Base-by-base conservation (phyloP, 2,329 filamentous ascomycete genomes). In the Capronia coronata region DNA sequence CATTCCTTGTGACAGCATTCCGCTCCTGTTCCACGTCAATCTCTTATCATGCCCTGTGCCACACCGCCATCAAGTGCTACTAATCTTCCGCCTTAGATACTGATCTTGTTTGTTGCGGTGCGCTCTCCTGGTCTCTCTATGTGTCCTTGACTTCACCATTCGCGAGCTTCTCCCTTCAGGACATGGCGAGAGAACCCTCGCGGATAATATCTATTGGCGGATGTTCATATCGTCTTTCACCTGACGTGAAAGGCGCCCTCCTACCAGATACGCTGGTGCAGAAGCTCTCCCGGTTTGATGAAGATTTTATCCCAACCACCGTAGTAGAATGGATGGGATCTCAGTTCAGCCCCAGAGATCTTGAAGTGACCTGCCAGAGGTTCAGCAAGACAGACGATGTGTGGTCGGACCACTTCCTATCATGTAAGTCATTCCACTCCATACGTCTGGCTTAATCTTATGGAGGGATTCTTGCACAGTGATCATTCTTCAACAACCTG, bases 221-320 rank as follows among this genome's bases (percentile, higher is more conserved):
- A 29, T 32, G 43, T 14, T 40, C 35, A 18, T 54, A 55, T 44
- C 29, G 44, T 18, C 25, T 55, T 34, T 30, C 39, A 6, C 21
- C 43, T 16, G 30, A 46, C 19, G 43, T 39, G 29, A 48, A 46
- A 10, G 9, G 14, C 16, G 46, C 22, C 21, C 38, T 21, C 13
- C 63, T 81, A 5, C 41, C 49, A 16, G 19, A 42, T 23, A 22
- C 27, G 13, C 39, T 40, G 3, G 18, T 52, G 22, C 21, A 32
- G 6, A 57, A 40, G 32, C 43, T 50, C 19, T 18, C 32, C 19
- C 40, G 38, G 11, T 53, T 48, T 41, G 44, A 51, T 13, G 37
- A 52, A 39, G 49, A 48, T 40, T 40, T 52, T 16, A 49, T 56
- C n/a, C 48, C 49, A 9, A 41, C 48, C n/a, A 57, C 56, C 38